Conservation (phyloP, 176 grass and related monocot species). For the Juncus effusus region DNA sequence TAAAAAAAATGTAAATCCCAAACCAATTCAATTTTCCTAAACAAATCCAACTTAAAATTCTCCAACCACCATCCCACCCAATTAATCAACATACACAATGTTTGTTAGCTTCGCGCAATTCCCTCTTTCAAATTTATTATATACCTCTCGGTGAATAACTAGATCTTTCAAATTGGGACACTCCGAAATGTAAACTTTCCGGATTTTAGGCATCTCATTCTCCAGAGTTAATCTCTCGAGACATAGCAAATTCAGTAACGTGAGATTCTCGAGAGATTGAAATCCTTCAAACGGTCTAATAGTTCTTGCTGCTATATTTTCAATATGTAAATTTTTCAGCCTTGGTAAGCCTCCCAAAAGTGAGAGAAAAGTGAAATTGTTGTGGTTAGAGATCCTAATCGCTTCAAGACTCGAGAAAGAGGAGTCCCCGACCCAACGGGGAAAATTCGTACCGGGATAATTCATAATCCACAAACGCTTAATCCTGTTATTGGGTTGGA, state of each 20-base stretch:
- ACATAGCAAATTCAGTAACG: constrained; percentile 27
- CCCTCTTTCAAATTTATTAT: constrained; percentile 20
- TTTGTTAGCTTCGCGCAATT: constrained; percentile 15
- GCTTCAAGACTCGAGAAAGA: constrained; percentile 34
- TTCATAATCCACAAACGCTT: constrained; percentile 39
- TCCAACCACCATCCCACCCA: not conserved
- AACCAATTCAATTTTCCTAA: not conserved
- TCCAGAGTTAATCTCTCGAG: constrained; percentile 18
- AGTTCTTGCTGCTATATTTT: constrained; percentile 17
- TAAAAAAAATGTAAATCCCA: constrained; percentile 4
- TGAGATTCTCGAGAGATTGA: constrained; percentile 38
- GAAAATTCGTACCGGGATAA: constrained; percentile 42
- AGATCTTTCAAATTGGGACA: constrained; percentile 27
- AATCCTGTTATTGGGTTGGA: constrained; percentile 35
- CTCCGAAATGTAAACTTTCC: not conserved
- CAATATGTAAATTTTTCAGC: constrained; percentile 30
- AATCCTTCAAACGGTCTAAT: constrained; percentile 26
- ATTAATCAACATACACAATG: constrained; percentile 11
- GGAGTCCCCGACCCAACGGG: constrained; percentile 30
- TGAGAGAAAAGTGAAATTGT: constrained; percentile 1
- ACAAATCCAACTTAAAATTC: constrained; percentile 11
- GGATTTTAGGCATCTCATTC: constrained; percentile 29
- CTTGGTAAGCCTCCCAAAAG: constrained; percentile 27
- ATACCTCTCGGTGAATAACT: constrained; percentile 8
- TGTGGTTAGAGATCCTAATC: constrained; percentile 23